Conservation (phyloP, 2,329 filamentous ascomycete species). For the Bimuria novae-zelandiae region DNA sequence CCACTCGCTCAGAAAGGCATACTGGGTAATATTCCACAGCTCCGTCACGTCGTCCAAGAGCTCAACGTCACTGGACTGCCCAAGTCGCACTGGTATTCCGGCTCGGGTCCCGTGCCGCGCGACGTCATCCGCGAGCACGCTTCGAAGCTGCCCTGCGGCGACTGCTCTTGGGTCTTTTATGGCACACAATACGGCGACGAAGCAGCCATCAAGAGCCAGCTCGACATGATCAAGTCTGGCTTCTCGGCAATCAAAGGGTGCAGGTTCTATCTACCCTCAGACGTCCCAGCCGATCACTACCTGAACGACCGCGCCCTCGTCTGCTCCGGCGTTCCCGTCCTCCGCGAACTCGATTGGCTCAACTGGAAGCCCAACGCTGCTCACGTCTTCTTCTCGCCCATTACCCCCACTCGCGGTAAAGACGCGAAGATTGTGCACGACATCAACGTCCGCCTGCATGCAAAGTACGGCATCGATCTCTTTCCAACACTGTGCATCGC, state of each 20-base stretch:
- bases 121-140: conserved; percentile 22
- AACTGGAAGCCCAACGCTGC: conserved; percentile 60
- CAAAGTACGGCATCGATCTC: conserved; percentile 53
- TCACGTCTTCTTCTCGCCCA: conserved; percentile 59
- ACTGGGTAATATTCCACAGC: conserved; percentile 55
- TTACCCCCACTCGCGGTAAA: conserved; percentile 54
- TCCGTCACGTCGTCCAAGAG: conserved; percentile 53
- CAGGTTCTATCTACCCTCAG: conserved; percentile 48
- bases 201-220: conserved; percentile 32
- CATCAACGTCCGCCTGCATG: conserved; percentile 24
- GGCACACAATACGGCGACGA: conserved; percentile 49
- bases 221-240: conserved; percentile 50
- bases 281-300: conserved; percentile 35
- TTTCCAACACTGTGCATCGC: conserved; percentile 58
- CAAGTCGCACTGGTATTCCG: conserved; percentile 38
- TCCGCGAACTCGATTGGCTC: conserved; percentile 50
- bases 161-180: conserved; percentile 59
- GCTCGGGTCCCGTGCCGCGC: conserved; percentile 19
- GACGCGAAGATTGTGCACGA: conserved; percentile 45
- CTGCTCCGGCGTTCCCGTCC: conserved; percentile 42
- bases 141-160: conserved; percentile 24
- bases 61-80: conserved; percentile 50
- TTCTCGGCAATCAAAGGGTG: conserved; percentile 51
- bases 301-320: conserved; percentile 44
- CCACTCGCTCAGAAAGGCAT: conserved; percentile 47